Conservation (phyloP, 106 monocot genomes). For the Apostasia shenzhenica region DNA sequence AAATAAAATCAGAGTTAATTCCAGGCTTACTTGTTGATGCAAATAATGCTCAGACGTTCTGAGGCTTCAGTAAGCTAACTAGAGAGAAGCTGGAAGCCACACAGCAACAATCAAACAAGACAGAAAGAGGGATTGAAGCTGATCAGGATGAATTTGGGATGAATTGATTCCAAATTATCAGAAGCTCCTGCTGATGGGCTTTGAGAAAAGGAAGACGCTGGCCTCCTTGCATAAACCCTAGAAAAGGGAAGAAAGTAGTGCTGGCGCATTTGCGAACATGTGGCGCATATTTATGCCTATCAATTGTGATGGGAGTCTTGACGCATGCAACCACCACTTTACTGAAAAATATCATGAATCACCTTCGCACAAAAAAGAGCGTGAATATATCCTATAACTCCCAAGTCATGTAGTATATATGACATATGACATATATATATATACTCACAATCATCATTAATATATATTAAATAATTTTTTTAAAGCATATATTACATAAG, state of each 20-base stretch:
- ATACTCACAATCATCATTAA: too few species aligned
- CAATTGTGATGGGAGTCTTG: neutral
- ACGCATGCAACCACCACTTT: slow-evolving; percentile 2
- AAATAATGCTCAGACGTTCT: neutral
- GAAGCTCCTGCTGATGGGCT: neutral
- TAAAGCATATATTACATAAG: neutral
- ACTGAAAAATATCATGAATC: neutral
- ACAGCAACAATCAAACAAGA: too few species aligned
- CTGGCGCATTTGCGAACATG: neutral
- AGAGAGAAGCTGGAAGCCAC: neutral
- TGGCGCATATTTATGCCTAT: neutral
- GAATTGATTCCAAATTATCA: neutral
- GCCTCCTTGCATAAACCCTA: slow-evolving; percentile 1
- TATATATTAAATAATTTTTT: too few species aligned
- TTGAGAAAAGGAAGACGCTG: neutral
- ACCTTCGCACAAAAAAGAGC: neutral
- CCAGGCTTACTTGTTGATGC: neutral
- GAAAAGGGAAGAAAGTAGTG: neutral
- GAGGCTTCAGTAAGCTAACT: neutral
- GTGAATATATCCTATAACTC: too few species aligned
- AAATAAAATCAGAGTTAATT: neutral
- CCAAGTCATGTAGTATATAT: too few species aligned
- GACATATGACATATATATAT: too few species aligned
- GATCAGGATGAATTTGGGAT: neutral
- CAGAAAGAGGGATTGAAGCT: too few species aligned